Conservation (phyloP, 2,329 filamentous ascomycete species). For the Trichoderma endophyticum region DNA sequence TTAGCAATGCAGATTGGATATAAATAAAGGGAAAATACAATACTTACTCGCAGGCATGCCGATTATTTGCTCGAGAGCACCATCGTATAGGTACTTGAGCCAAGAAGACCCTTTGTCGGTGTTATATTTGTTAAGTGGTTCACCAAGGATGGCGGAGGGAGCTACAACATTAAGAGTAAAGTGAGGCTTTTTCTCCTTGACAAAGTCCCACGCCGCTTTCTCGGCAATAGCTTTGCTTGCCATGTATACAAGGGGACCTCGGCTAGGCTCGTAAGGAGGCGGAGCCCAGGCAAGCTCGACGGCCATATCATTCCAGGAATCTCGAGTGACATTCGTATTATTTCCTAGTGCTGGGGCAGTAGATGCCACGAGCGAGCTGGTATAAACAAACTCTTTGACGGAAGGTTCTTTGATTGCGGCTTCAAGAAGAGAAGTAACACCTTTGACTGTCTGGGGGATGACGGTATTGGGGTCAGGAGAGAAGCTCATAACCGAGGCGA, state of each 20-base stretch:
- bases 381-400: slow-evolving; percentile 35
- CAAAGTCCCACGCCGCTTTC: slow-evolving; percentile 31
- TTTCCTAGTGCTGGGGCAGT: neutral
- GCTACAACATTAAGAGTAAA: neutral
- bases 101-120: neutral
- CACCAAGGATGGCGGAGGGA: neutral
- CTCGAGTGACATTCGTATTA: slow-evolving; percentile 17
- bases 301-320: slow-evolving; percentile 33
- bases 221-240: slow-evolving; percentile 34
- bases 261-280: slow-evolving; percentile 24
- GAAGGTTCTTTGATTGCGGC: slow-evolving; percentile 39
- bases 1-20: neutral
- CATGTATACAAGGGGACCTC: slow-evolving; percentile 26
- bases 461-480: neutral
- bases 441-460: slow-evolving; percentile 18
- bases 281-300: slow-evolving; percentile 31
- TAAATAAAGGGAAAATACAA: neutral
- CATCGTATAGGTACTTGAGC: neutral
- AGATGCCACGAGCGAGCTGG: slow-evolving; percentile 24
- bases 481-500: neutral
- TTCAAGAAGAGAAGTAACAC: slow-evolving; percentile 37
- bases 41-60: neutral
- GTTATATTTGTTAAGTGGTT: neutral
- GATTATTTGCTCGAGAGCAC: neutral
- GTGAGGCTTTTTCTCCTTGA: slow-evolving; percentile 25